Conservation (phyloP, 1,284 basidiomycete genomes). For the Irpex rosettiformis region DNA sequence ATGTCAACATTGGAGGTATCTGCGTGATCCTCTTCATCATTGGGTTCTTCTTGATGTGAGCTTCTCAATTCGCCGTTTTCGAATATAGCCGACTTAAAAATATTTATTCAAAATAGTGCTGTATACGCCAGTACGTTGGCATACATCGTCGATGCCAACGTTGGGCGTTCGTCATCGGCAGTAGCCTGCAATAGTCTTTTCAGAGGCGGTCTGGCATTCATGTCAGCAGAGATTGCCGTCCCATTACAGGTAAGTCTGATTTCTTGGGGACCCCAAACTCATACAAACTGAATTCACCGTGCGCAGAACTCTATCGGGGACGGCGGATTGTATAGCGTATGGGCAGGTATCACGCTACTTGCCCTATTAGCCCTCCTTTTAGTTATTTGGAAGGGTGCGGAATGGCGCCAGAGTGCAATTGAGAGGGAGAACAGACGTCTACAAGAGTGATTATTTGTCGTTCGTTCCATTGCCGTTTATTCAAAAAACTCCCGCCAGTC, state of each 20-base stretch:
- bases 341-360: constrained; percentile 59
- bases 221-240: constrained; percentile 66
- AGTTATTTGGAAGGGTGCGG: constrained; percentile 43
- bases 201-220: constrained; percentile 66
- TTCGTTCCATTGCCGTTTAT: too few species aligned
- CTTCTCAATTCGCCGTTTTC: constrained; percentile 7
- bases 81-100: background rate
- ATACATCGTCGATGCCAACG: constrained; percentile 77
- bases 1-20: constrained; percentile 58
- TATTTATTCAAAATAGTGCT: constrained; percentile 12
- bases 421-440: constrained; percentile 19
- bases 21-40: constrained; percentile 61
- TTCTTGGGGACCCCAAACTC: background rate
- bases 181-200: constrained; percentile 71
- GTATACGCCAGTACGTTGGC: constrained; percentile 56
- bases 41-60: constrained; percentile 72
- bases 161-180: constrained; percentile 67
- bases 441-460: background rate
- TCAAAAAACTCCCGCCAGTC: too few species aligned
- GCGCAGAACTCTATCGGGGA: constrained; percentile 50
- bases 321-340: constrained; percentile 75
- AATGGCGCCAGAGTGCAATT: constrained; percentile 37
- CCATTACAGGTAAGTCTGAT: constrained; percentile 51
- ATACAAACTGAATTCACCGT: background rate
- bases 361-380: constrained; percentile 50